Base-by-base conservation (phyloP, 2,329 filamentous ascomycete genomes). In the Fonsecaea multimorphosa region DNA sequence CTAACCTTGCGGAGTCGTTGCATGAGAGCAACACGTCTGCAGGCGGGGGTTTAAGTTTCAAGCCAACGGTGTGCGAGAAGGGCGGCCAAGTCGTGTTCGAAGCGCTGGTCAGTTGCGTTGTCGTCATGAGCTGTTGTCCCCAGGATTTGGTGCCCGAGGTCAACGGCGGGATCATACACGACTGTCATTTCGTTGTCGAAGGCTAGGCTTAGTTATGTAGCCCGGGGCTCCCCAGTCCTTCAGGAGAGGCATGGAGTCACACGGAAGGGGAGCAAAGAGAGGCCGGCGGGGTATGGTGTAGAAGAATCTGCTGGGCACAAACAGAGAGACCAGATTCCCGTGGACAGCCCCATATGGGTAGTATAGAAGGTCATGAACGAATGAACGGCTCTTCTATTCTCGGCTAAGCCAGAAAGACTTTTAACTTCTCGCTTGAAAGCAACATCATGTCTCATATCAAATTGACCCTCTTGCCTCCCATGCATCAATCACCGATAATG, bases 61-160 rank as follows among this genome's bases (percentile, higher is more conserved):
- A 71, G 19, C 52, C 70, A 9, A 78, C 79, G 0, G 74, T 73
- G 3, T 77, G 76, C 61, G 67, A 76, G 22, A 72, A 74, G 56
- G 78, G 76, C 1, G 74, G 79, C 56, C 76, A 70, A 59, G 76
- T 80, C 32, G 68, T 67, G 12, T 71, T 80, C 16, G 71, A 72
- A 57, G 78, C 78, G 19, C 72, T 79, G 61, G 70, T 68, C n/a
- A 74, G 79, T 65, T 72, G 76, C 19, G 69, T 81, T 27, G 69
- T 80, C 12, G 78, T 78, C 27, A 78, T 80, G 76, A 80, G 78
- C 67, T 72, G 78, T 11, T 81, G 79, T 73, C 78, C 79, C 0
- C 78, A 80, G 66, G 79, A 81, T 71, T 68, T 81, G 55, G 72
- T 71, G 1, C 74, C 74, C 0, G 52, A 31, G 34, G 76, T 79